Conservation (phyloP, 306 rosid species). For the Lathyrus aphaca region DNA sequence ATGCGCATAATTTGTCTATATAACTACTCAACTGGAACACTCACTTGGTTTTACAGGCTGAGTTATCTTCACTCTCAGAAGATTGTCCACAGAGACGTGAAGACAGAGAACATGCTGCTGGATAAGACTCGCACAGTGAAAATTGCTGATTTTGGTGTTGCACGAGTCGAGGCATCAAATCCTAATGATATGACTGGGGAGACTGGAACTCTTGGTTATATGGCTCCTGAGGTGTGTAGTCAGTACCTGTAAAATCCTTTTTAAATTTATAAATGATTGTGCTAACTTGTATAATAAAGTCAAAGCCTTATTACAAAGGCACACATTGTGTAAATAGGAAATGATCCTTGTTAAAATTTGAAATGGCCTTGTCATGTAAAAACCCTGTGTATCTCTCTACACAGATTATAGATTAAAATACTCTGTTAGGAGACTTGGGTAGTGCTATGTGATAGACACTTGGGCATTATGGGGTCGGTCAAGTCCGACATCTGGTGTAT, state of each 20-base stretch:
- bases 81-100: constrained; percentile 96
- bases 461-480: no score
- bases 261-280: constrained; percentile 19
- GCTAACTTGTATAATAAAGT: not conserved
- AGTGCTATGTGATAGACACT: no score
- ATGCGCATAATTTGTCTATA: not conserved
- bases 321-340: constrained; percentile 11
- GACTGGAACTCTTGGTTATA: constrained; percentile 99
- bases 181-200: constrained; percentile 99
- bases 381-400: not conserved
- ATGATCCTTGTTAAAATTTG: constrained; percentile 14
- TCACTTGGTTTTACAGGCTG: constrained; percentile 60
- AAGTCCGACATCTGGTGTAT: no score
- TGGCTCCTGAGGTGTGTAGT: constrained; percentile 94
- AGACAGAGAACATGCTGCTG: constrained; percentile 95
- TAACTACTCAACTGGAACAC: constrained; percentile 36
- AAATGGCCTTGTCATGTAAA: not conserved
- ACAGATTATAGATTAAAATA: constrained; percentile 5
- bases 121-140: constrained; percentile 85
- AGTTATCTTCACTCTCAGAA: constrained; percentile 95
- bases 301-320: constrained; percentile 5
- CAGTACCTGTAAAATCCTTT: constrained; percentile 20
- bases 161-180: constrained; percentile 98
- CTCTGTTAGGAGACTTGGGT: not conserved
- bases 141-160: constrained; percentile 99